Evolutionary conservation across 371 early-diverging fungal genomes (phyloP).

Genomic region (Massospora cicadina): DNA sequence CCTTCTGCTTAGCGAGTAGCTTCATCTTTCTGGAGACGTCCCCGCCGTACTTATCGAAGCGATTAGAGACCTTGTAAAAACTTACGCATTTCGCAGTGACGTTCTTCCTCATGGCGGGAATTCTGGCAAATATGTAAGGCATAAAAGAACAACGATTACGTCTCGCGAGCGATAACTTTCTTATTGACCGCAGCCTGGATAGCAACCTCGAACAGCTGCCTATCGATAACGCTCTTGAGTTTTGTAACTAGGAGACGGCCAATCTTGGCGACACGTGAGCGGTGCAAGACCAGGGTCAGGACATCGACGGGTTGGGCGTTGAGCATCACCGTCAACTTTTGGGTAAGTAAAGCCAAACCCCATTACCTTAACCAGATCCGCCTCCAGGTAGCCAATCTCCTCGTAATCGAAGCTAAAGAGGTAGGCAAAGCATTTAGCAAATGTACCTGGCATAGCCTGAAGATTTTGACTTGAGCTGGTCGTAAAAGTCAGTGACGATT

Average conservation of each 20-base stretch:
- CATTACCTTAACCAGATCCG: slow-evolving; percentile 79
- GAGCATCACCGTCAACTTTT: slow-evolving; percentile 64
- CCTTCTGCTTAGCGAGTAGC: slow-evolving; percentile 72
- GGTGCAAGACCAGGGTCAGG: slow-evolving; percentile 72
- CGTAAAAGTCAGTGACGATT: slow-evolving; percentile 85
- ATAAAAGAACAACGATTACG: slow-evolving; percentile 19
- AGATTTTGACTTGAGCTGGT: slow-evolving; percentile 74
- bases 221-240: slow-evolving; percentile 60
- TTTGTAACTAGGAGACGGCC: slow-evolving; percentile 69
- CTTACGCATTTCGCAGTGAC: slow-evolving; percentile 87
- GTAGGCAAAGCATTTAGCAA: slow-evolving; percentile 6
- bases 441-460: slow-evolving; percentile 72
- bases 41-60: slow-evolving; percentile 51
- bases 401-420: slow-evolving; percentile 75
- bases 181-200: slow-evolving; percentile 77
- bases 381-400: slow-evolving; percentile 68
- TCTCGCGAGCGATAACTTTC: slow-evolving; percentile 78
- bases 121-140: slow-evolving; percentile 17
- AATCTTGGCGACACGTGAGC: slow-evolving; percentile 40
- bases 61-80: neutral
- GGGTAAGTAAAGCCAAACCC: neutral
- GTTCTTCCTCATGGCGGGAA: slow-evolving; percentile 72
- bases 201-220: slow-evolving; percentile 82
- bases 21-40: slow-evolving; percentile 90
- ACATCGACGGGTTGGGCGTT: slow-evolving; percentile 89